A percentile compares a stretch with the other conserved stretches of the same genome.
phyloP scores from a whole-genome alignment of 1,284 basidiomycete genomes.

The Heliocybe sulcata region DNA sequence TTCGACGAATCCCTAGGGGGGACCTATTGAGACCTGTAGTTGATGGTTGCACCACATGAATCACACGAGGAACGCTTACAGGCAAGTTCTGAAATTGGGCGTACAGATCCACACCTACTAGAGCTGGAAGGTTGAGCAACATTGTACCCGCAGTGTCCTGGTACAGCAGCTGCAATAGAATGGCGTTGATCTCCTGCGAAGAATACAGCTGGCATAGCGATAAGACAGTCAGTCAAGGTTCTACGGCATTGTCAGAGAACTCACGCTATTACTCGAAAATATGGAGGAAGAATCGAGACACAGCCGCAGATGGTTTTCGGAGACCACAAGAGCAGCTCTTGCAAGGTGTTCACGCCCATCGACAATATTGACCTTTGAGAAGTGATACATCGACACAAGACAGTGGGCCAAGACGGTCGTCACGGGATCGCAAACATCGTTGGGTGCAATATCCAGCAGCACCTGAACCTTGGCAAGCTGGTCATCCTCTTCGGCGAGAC shows the following conservation, averaged over 20 bases:
- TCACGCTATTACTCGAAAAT: neutral
- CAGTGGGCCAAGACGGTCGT: neutral
- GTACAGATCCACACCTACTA: neutral
- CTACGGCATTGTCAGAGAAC: too few species aligned
- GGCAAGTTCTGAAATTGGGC: neutral
- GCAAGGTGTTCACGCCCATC: neutral
- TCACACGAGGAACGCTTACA: neutral
- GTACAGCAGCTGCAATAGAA: neutral
- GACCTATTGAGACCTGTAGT: neutral
- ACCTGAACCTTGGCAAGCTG: neutral
- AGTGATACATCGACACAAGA: neutral
- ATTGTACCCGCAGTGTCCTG: neutral
- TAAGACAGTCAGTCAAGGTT: neutral
- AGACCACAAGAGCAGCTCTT: neutral
- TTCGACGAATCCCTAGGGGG: neutral
- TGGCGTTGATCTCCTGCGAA: neutral
- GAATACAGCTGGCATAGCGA: neutral
- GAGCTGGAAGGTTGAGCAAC: neutral
- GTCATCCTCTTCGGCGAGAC: neutral
- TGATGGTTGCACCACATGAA: neutral
- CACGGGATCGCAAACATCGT: neutral
- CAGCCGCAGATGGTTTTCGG: neutral
- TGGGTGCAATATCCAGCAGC: neutral
- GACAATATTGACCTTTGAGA: neutral
- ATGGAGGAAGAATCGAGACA: neutral